phyloP scores from a whole-genome alignment of 257 asterid species.

The Rhazya stricta region DNA sequence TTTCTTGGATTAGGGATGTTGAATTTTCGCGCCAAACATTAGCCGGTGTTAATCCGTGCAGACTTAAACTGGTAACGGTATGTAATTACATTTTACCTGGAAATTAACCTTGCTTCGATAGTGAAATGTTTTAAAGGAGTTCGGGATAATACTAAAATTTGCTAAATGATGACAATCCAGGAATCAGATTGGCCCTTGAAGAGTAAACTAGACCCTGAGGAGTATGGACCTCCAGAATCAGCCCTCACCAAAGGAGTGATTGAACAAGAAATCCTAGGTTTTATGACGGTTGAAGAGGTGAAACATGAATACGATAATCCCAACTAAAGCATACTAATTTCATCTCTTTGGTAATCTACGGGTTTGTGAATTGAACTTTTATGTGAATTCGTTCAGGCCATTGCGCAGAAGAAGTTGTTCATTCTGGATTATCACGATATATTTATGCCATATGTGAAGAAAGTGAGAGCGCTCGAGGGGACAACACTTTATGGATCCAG shows the following conservation, averaged over 20 bases:
- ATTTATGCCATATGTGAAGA: slow-evolving; percentile 56
- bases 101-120: not conserved
- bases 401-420: slow-evolving; percentile 60
- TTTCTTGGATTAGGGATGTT: slow-evolving; percentile 67
- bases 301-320: not conserved
- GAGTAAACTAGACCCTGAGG: slow-evolving; percentile 62
- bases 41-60: slow-evolving; percentile 60
- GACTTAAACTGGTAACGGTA: slow-evolving; percentile 60
- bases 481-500: slow-evolving; percentile 73
- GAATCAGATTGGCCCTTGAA: slow-evolving; percentile 84
- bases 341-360: not conserved
- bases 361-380: not conserved
- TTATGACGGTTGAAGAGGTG: slow-evolving; percentile 58
- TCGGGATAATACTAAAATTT: not conserved
- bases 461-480: slow-evolving; percentile 50
- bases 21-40: slow-evolving; percentile 76
- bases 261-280: slow-evolving; percentile 44
- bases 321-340: not conserved
- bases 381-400: slow-evolving; percentile 36
- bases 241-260: slow-evolving; percentile 48
- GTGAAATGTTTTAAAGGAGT: no score
- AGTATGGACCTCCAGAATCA: slow-evolving; percentile 75
- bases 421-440: slow-evolving; percentile 68
- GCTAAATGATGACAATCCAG: slow-evolving; percentile 23
- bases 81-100: not conserved